A percentile compares a stretch with the other conserved stretches of the same genome.
phyloP scores from a whole-genome alignment of 371 early-diverging fungal genomes.

The Batkoa obscura region DNA sequence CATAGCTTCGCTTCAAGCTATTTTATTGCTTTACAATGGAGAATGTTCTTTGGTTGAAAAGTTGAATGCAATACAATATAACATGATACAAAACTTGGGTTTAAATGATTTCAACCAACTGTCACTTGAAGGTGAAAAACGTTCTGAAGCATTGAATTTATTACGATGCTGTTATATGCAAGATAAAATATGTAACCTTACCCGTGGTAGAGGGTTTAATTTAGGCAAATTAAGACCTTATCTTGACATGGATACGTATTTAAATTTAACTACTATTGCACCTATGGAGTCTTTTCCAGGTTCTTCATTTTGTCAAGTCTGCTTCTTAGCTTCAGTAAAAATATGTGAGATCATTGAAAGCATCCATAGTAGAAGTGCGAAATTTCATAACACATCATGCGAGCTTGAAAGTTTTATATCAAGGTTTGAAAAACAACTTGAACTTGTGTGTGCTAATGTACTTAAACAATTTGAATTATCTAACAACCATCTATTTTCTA shows the following conservation, averaged over 20 bases:
- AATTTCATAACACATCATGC: background rate
- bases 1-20: background rate
- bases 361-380: background rate
- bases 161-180: conserved; percentile 1
- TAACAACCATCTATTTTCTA: background rate
- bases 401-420: background rate
- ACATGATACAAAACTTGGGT: background rate
- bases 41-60: background rate
- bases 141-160: background rate
- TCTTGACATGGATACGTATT: background rate
- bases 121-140: background rate
- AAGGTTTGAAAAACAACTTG: background rate
- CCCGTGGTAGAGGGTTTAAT: background rate
- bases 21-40: conserved; percentile 3
- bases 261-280: background rate
- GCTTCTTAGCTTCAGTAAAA: background rate
- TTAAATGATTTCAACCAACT: too few species aligned
- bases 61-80: background rate
- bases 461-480: background rate
- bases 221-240: background rate
- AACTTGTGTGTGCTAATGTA: too few species aligned
- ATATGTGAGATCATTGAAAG: background rate
- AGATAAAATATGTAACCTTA: conserved; percentile 2
- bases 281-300: background rate
- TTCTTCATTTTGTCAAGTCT: background rate